Percentiles rank a stretch among this genome's conserved stretches.
phyloP scores from a whole-genome alignment of 2,329 filamentous ascomycete species.

The Botrytis porri region DNA sequence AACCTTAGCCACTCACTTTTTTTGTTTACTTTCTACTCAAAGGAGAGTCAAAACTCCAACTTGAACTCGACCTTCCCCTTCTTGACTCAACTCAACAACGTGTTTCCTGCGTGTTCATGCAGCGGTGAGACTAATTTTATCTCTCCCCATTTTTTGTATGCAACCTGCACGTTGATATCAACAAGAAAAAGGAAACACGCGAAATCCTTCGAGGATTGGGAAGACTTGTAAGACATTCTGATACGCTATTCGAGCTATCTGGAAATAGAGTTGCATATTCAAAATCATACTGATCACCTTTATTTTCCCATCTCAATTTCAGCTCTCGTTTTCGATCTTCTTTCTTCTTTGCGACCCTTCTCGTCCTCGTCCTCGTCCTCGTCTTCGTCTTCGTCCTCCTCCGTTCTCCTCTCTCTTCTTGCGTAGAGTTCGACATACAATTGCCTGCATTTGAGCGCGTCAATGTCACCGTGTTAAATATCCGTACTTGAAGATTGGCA shows the following conservation, averaged over 20 bases:
- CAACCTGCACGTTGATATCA: constrained; percentile 15
- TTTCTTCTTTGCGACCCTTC: constrained; percentile 9
- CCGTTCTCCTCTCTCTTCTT: not conserved
- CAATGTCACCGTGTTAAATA: constrained; percentile 16
- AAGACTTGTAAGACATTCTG: constrained; percentile 15
- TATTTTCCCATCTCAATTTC: not conserved
- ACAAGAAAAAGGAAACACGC: not conserved
- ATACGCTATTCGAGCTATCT: constrained; percentile 4
- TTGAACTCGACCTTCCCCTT: not conserved
- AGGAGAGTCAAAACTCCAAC: not conserved
- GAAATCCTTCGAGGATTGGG: not conserved
- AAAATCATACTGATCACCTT: constrained; percentile 5
- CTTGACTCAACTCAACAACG: not conserved
- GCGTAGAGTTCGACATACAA: not conserved
- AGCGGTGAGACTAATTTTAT: constrained; percentile 20
- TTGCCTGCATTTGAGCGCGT: constrained; percentile 3
- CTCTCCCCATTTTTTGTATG: constrained; percentile 12
- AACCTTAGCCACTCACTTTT: not conserved
- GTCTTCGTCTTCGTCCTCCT: not conserved
- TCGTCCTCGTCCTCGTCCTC: not conserved
- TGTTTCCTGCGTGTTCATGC: constrained; percentile 14
- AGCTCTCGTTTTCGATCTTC: constrained; percentile 9
- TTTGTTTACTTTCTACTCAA: constrained; percentile 11
- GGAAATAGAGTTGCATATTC: constrained; percentile 12
- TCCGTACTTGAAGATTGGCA: constrained; percentile 11